Base-by-base conservation (phyloP, 495 filamentous ascomycete species). In the Penicillium silybi region DNA sequence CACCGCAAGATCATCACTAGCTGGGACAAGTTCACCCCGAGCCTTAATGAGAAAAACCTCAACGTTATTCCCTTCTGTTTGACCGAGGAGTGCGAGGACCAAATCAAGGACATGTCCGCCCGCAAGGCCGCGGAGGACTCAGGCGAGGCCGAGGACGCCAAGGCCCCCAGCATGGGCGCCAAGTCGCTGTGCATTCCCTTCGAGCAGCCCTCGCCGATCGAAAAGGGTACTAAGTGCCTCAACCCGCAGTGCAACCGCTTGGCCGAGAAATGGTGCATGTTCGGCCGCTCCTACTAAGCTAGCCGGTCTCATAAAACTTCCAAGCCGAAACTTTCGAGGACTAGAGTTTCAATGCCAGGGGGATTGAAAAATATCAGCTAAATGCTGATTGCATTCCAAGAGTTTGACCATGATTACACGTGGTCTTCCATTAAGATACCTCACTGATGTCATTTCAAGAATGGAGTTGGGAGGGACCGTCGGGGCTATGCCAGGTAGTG, bases 121-220 rank as follows among this genome's bases (percentile, higher is more conserved):
- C 81, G 87, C 45, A 87, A 82, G 63, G 77, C 77, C 13, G 82
- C 85, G 61, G 82, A 87, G 46, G 76, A 80, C 16, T 75, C 80
- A 35, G 86, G 85, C 44, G 79, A 74, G 32, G 81, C 89, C 11
- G 84, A 90, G 56, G 89, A 91, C 61, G 78, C 87, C 58, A 85
- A 83, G 61, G 88, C 87, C 17, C 93, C 95, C 41, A 86, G 83
- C 56, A 97, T 97, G 95, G 93, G 93, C 53, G 95, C 93, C 62
- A 98, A 98, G 83, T 88, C 84, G 54, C 78, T 98, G 61, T 98
- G 93, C 69, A 97, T 98, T 78, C 93, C 95, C 18, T 96, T 96
- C 64, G 89, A 97, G 56, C 93, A 97, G 79, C 90, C 92, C 32
- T 50, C n/a, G n/a, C n/a, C n/a, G n/a, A 73, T 83, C 51, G 73